phyloP scores from a whole-genome alignment of 2,329 filamentous ascomycete species.

The Pseudogymnoascus sp. region DNA sequence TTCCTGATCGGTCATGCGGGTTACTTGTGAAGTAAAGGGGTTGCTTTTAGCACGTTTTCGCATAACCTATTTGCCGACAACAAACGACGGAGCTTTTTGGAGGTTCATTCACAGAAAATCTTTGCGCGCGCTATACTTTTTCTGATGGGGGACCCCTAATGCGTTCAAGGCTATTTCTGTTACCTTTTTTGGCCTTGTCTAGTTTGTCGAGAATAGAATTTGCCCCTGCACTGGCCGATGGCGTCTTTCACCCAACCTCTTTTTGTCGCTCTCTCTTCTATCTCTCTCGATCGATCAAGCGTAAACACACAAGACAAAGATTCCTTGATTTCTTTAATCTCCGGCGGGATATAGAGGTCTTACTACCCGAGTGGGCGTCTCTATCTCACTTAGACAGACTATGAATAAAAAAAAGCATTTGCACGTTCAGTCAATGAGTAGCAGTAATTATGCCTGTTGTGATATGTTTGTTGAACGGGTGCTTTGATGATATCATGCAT shows the following conservation, averaged over 20 bases:
- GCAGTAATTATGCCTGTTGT: background rate
- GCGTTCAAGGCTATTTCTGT: background rate
- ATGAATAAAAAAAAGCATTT: slow-evolving; percentile 10
- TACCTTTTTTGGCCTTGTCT: slow-evolving; percentile 3
- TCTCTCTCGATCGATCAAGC: slow-evolving; percentile 3
- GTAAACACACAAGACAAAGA: slow-evolving; percentile 8
- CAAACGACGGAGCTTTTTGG: slow-evolving; percentile 23
- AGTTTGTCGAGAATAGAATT: slow-evolving; percentile 7
- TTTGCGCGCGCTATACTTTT: slow-evolving; percentile 23
- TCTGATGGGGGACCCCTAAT: background rate
- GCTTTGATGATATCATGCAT: background rate
- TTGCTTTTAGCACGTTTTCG: slow-evolving; percentile 25
- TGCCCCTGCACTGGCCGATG: slow-evolving; percentile 13
- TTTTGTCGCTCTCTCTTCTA: background rate
- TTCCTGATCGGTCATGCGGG: slow-evolving; percentile 26
- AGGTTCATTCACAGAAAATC: slow-evolving; percentile 21
- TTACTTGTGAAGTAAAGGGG: slow-evolving; percentile 23
- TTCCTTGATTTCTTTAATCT: slow-evolving; percentile 8
- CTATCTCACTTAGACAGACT: slow-evolving; percentile 10
- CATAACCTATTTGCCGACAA: slow-evolving; percentile 12
- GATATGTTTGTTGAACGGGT: background rate
- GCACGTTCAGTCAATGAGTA: slow-evolving; percentile 3
- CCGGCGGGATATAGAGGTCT: slow-evolving; percentile 2
- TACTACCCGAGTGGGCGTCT: slow-evolving; percentile 10
- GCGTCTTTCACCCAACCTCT: slow-evolving; percentile 9